A percentile compares a stretch with the other conserved stretches of the same genome.
These are phyloP conservation scores for Hortiboletus rubellus DNA, from an alignment of 1,284 basidiomycete species.

Conservation along the genomic window DNA sequence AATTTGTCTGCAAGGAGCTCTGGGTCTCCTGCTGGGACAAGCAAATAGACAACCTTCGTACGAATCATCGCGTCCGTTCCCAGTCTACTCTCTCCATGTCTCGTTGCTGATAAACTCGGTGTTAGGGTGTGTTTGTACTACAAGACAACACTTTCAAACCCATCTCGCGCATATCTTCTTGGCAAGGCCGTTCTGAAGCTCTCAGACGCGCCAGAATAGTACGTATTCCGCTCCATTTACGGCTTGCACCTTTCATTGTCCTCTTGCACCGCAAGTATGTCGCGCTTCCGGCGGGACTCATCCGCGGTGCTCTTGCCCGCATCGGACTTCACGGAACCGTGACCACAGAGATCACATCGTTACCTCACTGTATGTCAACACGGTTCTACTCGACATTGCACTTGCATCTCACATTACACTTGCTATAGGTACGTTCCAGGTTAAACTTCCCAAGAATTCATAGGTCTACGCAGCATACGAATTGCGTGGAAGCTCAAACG, in stretches of 20 bases:
- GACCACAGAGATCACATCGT: conserved; percentile 70
- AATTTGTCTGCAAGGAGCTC: too few relatives aligned
- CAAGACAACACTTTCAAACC: conserved; percentile 92
- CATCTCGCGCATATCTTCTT: conserved; percentile 74
- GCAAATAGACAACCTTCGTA: too few relatives aligned
- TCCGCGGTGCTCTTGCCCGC: conserved; percentile 77
- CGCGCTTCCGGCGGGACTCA: conserved; percentile 76
- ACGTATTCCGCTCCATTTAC: conserved; percentile 27
- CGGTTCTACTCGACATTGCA: background rate
- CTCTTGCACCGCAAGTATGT: conserved; percentile 56
- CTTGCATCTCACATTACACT: background rate
- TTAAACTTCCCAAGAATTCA: conserved; percentile 67
- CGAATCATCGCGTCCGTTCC: too few relatives aligned
- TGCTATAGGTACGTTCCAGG: conserved; percentile 71
- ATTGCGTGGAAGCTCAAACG: too few relatives aligned
- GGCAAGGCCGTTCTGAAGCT: conserved; percentile 73
- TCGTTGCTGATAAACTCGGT: background rate
- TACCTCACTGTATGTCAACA: conserved; percentile 76
- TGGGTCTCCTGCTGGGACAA: too few relatives aligned
- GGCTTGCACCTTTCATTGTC: background rate
- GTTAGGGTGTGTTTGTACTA: conserved; percentile 88
- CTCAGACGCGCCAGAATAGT: conserved; percentile 73
- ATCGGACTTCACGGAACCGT: conserved; percentile 78
- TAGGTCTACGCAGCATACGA: conserved; percentile 6
- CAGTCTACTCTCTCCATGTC: background rate